Conservation (phyloP, 257 asterid genomes). For the Anisodus acutangulus region DNA sequence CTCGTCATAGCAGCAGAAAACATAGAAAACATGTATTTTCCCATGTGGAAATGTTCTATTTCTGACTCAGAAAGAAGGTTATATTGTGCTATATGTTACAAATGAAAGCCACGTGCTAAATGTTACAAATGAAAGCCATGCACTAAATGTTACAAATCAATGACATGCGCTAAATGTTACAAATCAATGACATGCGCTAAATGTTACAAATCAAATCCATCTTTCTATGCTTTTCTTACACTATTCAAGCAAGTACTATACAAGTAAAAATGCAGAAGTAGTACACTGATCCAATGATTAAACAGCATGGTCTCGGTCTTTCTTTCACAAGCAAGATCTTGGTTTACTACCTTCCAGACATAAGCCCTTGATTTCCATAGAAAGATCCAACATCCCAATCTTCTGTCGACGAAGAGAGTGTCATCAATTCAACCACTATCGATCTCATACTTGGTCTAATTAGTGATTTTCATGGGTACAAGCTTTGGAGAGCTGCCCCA, state of each 20-base stretch:
- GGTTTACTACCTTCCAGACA: constrained; percentile 69
- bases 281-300: constrained; percentile 4
- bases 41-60: not conserved
- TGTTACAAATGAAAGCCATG: too few species aligned
- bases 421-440: constrained; percentile 83
- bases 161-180: too few species aligned
- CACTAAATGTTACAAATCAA: too few species aligned
- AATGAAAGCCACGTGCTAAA: not conserved
- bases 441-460: constrained; percentile 87
- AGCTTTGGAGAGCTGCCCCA: constrained; percentile 79
- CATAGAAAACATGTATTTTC: not conserved
- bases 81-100: not conserved
- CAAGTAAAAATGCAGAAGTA: constrained; percentile 24
- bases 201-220: too few species aligned
- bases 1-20: not conserved
- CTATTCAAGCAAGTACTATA: not conserved
- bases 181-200: too few species aligned
- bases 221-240: not conserved
- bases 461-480: constrained; percentile 83
- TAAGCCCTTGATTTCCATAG: constrained; percentile 73
- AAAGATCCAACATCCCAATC: constrained; percentile 85
- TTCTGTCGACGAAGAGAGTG: constrained; percentile 80
- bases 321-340: not conserved
- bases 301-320: not conserved
- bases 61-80: not conserved